phyloP scores from a whole-genome alignment of 2,329 filamentous ascomycete species.

The Pseudogymnoascus sp. region DNA sequence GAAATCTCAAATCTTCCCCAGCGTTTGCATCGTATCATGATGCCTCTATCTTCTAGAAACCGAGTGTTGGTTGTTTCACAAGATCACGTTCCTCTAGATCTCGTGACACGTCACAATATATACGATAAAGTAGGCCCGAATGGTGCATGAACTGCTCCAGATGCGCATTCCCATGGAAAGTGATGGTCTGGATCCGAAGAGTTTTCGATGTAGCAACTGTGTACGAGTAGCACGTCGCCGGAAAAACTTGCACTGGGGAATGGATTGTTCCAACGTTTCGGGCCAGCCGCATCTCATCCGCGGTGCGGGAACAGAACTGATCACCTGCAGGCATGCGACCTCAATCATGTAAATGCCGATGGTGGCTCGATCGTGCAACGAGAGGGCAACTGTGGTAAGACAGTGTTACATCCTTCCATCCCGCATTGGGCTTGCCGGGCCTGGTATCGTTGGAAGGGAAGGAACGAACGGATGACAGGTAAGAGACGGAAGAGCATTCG shows the following conservation, averaged over 20 bases:
- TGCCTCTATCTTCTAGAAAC: background rate
- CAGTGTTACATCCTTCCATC: background rate
- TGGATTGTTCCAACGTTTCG: background rate
- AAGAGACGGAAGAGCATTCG: background rate
- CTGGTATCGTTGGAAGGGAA: background rate
- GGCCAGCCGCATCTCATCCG: background rate
- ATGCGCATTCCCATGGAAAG: background rate
- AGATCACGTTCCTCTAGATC: slow-evolving; percentile 3
- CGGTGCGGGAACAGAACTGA: background rate
- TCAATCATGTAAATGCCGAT: background rate
- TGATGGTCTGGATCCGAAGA: background rate
- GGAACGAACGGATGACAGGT: background rate
- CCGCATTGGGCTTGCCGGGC: background rate
- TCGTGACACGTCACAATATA: background rate
- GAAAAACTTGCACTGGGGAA: background rate
- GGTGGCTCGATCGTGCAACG: background rate
- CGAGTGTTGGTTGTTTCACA: background rate
- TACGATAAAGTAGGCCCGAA: background rate
- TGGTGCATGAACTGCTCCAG: background rate
- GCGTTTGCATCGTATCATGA: background rate
- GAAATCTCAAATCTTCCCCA: background rate
- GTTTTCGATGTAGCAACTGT: background rate
- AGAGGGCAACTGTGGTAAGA: background rate
- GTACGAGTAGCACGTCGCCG: background rate
- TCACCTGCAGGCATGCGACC: background rate